Percentiles rank a stretch among this genome's conserved stretches.
Conservation (phyloP, 768 basidiomycete genomes). For the Gloeopeniophorella convolvens region DNA sequence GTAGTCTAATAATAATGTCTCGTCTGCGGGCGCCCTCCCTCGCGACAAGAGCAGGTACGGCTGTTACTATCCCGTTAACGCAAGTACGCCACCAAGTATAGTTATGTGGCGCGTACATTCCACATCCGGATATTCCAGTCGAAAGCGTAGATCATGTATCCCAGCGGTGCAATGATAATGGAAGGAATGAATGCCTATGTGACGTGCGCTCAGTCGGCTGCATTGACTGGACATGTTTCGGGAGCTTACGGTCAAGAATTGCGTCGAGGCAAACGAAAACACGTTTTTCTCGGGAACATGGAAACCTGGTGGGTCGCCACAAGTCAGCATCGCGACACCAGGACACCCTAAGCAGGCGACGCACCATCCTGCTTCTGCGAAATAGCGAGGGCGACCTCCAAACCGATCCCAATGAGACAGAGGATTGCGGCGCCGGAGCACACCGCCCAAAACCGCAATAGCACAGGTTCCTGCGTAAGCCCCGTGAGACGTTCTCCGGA, state of each 20-base stretch:
- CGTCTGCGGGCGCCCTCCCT: slow-evolving; percentile 47
- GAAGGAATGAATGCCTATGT: slow-evolving; percentile 55
- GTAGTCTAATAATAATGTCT: slow-evolving; percentile 62
- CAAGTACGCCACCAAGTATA: neutral
- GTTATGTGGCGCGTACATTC: slow-evolving; percentile 38
- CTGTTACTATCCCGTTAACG: slow-evolving; percentile 31
- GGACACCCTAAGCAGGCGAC: neutral
- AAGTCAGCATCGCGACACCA: neutral
- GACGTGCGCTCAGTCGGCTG: neutral
- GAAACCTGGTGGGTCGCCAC: slow-evolving; percentile 38
- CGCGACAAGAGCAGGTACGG: slow-evolving; percentile 54
- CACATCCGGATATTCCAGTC: slow-evolving; percentile 52
- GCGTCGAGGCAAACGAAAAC: slow-evolving; percentile 41
- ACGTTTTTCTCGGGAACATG: slow-evolving; percentile 43
- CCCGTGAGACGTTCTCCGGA: neutral
- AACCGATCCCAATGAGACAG: neutral
- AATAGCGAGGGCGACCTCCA: slow-evolving; percentile 9
- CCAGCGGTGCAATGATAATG: slow-evolving; percentile 43
- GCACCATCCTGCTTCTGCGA: slow-evolving; percentile 7
- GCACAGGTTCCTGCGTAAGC: slow-evolving; percentile 5
- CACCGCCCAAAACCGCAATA: slow-evolving; percentile 8
- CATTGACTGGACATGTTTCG: neutral
- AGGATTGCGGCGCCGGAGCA: neutral
- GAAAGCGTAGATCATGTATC: slow-evolving; percentile 41
- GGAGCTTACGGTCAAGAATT: slow-evolving; percentile 39